Percentiles rank a stretch among this genome's conserved stretches.
Evolutionary conservation across 2,329 filamentous ascomycete species (phyloP).

Genomic region (Hypomyces rosellus): DNA sequence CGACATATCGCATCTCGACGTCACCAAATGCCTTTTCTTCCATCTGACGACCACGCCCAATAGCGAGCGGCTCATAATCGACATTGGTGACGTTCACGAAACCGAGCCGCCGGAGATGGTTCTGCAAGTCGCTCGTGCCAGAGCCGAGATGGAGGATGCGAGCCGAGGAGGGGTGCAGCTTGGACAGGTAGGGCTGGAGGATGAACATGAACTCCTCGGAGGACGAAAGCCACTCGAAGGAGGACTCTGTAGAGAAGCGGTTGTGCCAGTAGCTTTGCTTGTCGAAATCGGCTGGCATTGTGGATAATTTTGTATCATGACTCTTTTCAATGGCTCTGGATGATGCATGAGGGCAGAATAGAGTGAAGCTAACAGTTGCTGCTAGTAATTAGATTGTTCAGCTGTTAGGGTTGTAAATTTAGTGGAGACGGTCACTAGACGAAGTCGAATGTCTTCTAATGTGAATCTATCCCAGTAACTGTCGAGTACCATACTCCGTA

Average conservation of each 20-base stretch:
- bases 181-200: conserved; percentile 31
- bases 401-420: too few species aligned
- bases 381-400: too few species aligned
- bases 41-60: conserved; percentile 34
- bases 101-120: conserved; percentile 36
- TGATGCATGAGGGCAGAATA: too few species aligned
- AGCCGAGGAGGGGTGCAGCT: conserved; percentile 19
- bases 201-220: conserved; percentile 36
- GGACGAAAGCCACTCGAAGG: conserved; percentile 43
- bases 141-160: conserved; percentile 41
- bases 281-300: conserved; percentile 36
- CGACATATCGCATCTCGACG: conserved; percentile 35
- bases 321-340: not conserved
- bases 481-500: too few species aligned
- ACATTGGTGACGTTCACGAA: conserved; percentile 41
- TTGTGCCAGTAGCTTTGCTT: conserved; percentile 44
- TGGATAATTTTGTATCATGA: not conserved
- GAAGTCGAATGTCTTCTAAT: too few species aligned
- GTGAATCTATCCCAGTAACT: too few species aligned
- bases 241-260: conserved; percentile 38
- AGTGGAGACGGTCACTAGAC: too few species aligned
- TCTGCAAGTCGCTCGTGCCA: conserved; percentile 46
- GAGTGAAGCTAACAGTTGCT: too few species aligned
- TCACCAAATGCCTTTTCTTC: conserved; percentile 38
- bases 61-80: conserved; percentile 44